Evolutionary conservation across 164 flowering plant genomes (phyloP), one percentile per base, ranked within the genome.

Genomic region (Vitis rupestris): DNA sequence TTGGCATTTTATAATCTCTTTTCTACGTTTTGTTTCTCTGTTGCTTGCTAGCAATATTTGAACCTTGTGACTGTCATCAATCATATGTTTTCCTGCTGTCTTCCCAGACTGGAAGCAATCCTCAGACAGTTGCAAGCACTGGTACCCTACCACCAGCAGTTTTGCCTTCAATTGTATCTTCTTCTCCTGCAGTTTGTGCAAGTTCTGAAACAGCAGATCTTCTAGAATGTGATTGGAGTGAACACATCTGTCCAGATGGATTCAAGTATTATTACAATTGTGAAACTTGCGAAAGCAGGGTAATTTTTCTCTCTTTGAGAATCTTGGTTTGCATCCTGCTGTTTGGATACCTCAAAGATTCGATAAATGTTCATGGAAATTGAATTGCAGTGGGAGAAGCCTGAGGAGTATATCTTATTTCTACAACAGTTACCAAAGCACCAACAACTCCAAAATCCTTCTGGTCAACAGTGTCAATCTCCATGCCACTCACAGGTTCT

Each of bases 151-250:
- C 64, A 15, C 16, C 65, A 12, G 66, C 48, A 47, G 70, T 51
- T 61, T 37, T 44, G 30, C 14, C 75, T 50, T 37, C 78, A 61
- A 64, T 52, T 13, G 48, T 13, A 10, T 68, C 70, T 65, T 29
- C 48, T 68, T 37, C 73, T 50, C 44, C 72, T 72, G 64, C 75
- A 19, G 73, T 50, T 14, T 56, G 79, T 61, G 23, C 58, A 50
- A 79, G 47, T 70, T 56, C 70, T 12, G 61, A 70, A 50, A 50
- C 23, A 12, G 71, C 30, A 27, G 72, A 47, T 64, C 49, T 67
- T 8, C 60, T 48, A 37, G 87, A 87, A 65, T 88, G 90, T 76
- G 89, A 88, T 54, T 87, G 93, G 93, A 88, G 93, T 69, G 89
- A 86, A 67, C 93, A 87, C 60, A 73, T 75, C 47, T 85, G 89